Base-by-base conservation (phyloP, 257 asterid species). In the Solanum arcanum region DNA sequence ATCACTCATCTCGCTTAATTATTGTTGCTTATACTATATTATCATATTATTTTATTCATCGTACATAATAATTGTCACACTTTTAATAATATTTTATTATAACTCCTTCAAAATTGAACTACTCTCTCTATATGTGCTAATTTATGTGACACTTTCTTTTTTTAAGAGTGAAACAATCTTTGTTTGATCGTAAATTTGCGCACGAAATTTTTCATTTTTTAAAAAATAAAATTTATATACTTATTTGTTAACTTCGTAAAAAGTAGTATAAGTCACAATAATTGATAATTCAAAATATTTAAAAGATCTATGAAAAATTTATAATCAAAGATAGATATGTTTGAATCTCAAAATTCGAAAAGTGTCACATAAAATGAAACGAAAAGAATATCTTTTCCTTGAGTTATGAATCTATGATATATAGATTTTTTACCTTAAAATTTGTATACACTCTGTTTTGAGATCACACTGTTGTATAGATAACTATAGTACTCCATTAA, bases 61-160 rank as follows among this genome's bases (percentile, higher is more conserved):
- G 20, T 27, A 25, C 73, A 25, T 66, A 25, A 66, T 64, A 6
- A 3, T 64, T 64, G 18, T 64, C 20, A 5, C 12, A 12, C 9
- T 64, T 64, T 25, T 12, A 25, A 64, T 25, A 64, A 1, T 64
- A 64, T 12, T 64, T 64, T 64, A 4, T 25, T 27, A 25, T 12
- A 27, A 12, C 33, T 64, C 5, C 12, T 64, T 64, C 18, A 5
- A 11, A 12, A 31, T 64, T 25, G 20, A 64, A 64, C 33, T 11
- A 52, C 9, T 52, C 0, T 52, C 0, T 0, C 1, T 52, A 6
- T 52, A 6, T 16, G 0, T 52, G 23, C 18, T 9, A 52, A 52
- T 52, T 16, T 52, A 16, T 52, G 23, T 2, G 62, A 0, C 0
- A 52, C 0, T 16, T 6, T 52, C 0, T 0, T 52, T 52, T 52